Percentiles rank a stretch among this genome's conserved stretches.
phyloP scores from a whole-genome alignment of 331 rosid genomes.

The Rosa hybrid region DNA sequence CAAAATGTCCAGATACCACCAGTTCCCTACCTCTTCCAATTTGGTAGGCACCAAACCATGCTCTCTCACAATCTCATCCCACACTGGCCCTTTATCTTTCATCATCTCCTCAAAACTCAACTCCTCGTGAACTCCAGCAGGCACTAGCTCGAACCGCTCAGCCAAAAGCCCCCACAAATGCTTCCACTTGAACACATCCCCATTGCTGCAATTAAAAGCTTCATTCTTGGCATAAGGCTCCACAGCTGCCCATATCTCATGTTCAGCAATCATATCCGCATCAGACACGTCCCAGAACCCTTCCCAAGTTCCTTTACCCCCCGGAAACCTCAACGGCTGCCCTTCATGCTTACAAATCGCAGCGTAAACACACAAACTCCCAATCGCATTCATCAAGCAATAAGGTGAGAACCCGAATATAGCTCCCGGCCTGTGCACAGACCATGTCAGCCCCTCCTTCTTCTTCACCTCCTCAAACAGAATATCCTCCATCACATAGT shows the following conservation, averaged over 20 bases:
- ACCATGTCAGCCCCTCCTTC: constrained; percentile 35
- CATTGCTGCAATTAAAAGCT: constrained; percentile 34
- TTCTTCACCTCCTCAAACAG: constrained; percentile 22
- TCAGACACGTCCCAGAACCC: constrained; percentile 18
- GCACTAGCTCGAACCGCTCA: constrained; percentile 13
- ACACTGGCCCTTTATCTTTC: constrained; percentile 29
- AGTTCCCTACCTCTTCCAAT: constrained; percentile 27
- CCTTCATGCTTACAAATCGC: constrained; percentile 29
- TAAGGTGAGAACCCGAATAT: constrained; percentile 24
- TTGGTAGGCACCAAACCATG: constrained; percentile 14
- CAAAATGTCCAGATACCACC: constrained; percentile 3
- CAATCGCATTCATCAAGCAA: constrained; percentile 17
- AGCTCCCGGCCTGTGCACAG: constrained; percentile 24
- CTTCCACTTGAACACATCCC: constrained; percentile 31
- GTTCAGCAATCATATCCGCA: constrained; percentile 29
- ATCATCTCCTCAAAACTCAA: not conserved
- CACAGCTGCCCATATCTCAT: constrained; percentile 32
- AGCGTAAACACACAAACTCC: constrained; percentile 19
- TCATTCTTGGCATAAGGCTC: constrained; percentile 25
- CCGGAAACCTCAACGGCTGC: constrained; percentile 16
- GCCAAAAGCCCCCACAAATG: constrained; percentile 26
- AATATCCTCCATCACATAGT: constrained; percentile 27
- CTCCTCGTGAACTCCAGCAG: not conserved
- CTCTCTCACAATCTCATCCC: constrained; percentile 31
- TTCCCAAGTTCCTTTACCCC: constrained; percentile 16